phyloP scores from a whole-genome alignment of 805 yeast species.

The Candida tammaniensis region DNA sequence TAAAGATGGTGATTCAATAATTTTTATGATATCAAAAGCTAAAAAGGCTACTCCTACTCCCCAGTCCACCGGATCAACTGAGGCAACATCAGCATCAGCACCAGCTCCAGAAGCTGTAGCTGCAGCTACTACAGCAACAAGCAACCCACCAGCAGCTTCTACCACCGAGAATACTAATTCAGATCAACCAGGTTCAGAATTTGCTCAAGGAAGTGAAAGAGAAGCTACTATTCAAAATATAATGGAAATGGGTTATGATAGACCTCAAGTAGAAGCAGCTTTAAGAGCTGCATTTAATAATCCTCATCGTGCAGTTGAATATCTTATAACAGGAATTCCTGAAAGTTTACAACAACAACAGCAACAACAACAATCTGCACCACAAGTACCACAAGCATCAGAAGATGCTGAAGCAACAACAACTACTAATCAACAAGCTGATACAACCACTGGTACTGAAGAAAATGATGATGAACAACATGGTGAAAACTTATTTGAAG shows the following conservation, averaged over 20 bases:
- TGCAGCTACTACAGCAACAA: constrained; percentile 21
- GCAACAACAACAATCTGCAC: too few species aligned
- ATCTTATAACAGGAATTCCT: constrained; percentile 86
- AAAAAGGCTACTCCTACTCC: constrained; percentile 30
- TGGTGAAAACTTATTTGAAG: constrained; percentile 53
- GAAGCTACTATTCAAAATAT: constrained; percentile 77
- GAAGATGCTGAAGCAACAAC: constrained; percentile 14
- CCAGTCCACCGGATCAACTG: constrained; percentile 23
- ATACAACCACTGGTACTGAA: constrained; percentile 20
- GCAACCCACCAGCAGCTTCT: constrained; percentile 15
- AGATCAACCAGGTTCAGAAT: constrained; percentile 46
- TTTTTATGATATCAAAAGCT: constrained; percentile 76
- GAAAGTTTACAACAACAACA: constrained; percentile 44
- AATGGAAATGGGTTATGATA: constrained; percentile 94
- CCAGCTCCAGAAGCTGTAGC: constrained; percentile 20
- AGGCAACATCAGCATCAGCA: constrained; percentile 22
- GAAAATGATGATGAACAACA: constrained; percentile 30
- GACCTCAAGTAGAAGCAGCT: constrained; percentile 85
- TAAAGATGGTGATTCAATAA: constrained; percentile 83
- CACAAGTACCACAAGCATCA: constrained; percentile 22
- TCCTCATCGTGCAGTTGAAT: constrained; percentile 98
- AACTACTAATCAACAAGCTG: constrained; percentile 17
- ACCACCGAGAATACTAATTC: constrained; percentile 16
- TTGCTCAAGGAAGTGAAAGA: constrained; percentile 75
- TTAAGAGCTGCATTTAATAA: constrained; percentile 93